These are phyloP conservation scores for Trichoderma atroviride DNA, from an alignment of 2,329 filamentous ascomycete genomes.

Conservation along the genomic window DNA sequence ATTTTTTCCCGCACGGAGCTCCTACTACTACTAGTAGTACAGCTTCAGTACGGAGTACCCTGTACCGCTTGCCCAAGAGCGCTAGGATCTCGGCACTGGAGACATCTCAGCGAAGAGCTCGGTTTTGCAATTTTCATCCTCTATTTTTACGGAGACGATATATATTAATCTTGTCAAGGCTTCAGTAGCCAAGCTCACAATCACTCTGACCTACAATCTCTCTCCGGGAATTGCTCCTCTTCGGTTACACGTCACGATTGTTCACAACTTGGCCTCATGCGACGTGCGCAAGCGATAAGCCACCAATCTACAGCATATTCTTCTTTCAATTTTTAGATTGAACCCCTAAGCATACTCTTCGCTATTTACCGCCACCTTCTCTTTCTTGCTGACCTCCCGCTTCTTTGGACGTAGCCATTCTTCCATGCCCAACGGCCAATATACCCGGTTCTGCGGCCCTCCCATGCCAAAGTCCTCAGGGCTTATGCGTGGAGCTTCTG, in stretches of 20 bases:
- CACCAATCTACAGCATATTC: neutral
- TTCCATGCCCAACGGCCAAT: slow-evolving; percentile 89
- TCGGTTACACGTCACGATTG: neutral
- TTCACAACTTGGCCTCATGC: neutral
- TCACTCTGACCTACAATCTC: too few species aligned
- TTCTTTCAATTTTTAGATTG: neutral
- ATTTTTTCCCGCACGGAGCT: neutral
- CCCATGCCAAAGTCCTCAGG: slow-evolving; percentile 83
- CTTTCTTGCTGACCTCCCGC: slow-evolving; percentile 55
- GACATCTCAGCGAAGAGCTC: neutral
- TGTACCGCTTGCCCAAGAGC: neutral
- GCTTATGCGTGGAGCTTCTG: slow-evolving; percentile 51
- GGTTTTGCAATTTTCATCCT: neutral
- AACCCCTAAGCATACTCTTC: neutral
- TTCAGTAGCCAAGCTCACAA: neutral
- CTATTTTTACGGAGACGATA: neutral
- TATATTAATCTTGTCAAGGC: neutral
- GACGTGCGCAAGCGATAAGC: neutral
- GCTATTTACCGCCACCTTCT: neutral
- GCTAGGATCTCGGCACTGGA: neutral
- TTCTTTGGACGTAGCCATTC: slow-evolving; percentile 87
- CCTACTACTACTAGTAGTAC: too few species aligned
- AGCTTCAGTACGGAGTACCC: too few species aligned
- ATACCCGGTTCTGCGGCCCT: slow-evolving; percentile 77
- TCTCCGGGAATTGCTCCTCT: neutral